phyloP scores from a whole-genome alignment of 129 eudicot genomes.

The Flaveria bidentis region DNA sequence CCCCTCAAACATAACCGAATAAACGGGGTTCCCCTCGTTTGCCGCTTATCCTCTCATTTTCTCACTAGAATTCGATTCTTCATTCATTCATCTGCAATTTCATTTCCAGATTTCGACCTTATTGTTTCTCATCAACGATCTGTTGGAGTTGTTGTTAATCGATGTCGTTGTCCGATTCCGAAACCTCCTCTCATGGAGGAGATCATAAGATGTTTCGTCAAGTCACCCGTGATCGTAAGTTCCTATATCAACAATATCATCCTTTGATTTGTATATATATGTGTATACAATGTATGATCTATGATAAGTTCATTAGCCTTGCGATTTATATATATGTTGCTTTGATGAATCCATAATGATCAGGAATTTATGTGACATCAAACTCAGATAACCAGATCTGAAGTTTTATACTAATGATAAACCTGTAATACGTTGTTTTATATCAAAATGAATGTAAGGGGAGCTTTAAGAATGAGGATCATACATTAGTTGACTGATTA shows the following conservation, averaged over 20 bases:
- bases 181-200: constrained; percentile 56
- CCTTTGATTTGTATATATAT: neutral
- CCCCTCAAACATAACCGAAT: constrained; percentile 14
- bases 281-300: neutral
- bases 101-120: constrained; percentile 3
- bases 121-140: constrained; percentile 1
- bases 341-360: constrained; percentile 2
- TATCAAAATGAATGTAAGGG: neutral
- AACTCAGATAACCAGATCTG: neutral
- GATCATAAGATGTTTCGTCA: constrained; percentile 86
- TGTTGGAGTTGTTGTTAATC: constrained; percentile 13
- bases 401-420: neutral
- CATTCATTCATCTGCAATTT: constrained; percentile 17
- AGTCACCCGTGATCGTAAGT: constrained; percentile 83
- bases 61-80: constrained; percentile 25
- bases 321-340: neutral
- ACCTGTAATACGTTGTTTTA: too few species aligned
- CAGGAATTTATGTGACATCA: neutral
- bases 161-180: constrained; percentile 79
- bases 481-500: neutral
- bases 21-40: neutral
- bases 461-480: neutral
- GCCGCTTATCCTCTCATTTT: constrained; percentile 23
- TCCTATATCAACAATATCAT: neutral
- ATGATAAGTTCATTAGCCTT: neutral